Percentiles rank a stretch among this genome's conserved stretches.
Conservation (phyloP, 306 rosid species). For the Cucurbita argyrosperma region DNA sequence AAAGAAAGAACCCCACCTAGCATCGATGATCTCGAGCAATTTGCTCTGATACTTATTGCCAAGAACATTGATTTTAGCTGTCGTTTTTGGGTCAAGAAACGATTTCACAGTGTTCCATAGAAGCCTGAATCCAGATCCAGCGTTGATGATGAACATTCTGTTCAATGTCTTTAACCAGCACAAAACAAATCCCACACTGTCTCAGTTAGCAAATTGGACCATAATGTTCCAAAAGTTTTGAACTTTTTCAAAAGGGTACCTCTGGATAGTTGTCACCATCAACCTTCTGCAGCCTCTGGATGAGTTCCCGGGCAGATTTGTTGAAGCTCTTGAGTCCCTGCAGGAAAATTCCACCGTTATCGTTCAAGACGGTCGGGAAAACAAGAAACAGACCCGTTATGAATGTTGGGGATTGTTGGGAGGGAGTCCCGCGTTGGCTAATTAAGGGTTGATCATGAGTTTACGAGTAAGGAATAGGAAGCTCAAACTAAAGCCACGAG, state of each 20-base stretch:
- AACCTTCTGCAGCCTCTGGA: constrained; percentile 71
- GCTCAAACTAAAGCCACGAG: too few species aligned
- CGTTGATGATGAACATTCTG: constrained; percentile 95
- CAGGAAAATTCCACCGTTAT: not conserved
- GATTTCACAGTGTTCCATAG: constrained; percentile 83
- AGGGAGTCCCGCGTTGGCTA: too few species aligned
- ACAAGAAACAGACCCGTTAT: not conserved
- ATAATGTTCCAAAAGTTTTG: not conserved
- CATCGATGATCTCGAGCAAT: constrained; percentile 83
- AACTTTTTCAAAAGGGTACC: constrained; percentile 27
- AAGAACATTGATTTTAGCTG: constrained; percentile 74
- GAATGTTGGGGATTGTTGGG: not conserved
- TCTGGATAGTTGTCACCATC: constrained; percentile 96
- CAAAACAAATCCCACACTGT: not conserved
- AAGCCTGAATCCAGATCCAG: constrained; percentile 92
- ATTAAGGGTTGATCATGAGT: too few species aligned
- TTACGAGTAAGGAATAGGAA: too few species aligned
- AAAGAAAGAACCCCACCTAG: constrained; percentile 25
- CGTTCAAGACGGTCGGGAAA: not conserved
- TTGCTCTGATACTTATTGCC: constrained; percentile 93
- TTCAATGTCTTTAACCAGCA: constrained; percentile 36
- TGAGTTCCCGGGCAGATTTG: constrained; percentile 84
- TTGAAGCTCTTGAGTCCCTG: constrained; percentile 73
- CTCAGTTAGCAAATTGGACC: not conserved
- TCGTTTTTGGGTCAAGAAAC: constrained; percentile 87